Evolutionary conservation across 768 basidiomycete genomes (phyloP).

Genomic region (Sporobolomyces roseus): DNA sequence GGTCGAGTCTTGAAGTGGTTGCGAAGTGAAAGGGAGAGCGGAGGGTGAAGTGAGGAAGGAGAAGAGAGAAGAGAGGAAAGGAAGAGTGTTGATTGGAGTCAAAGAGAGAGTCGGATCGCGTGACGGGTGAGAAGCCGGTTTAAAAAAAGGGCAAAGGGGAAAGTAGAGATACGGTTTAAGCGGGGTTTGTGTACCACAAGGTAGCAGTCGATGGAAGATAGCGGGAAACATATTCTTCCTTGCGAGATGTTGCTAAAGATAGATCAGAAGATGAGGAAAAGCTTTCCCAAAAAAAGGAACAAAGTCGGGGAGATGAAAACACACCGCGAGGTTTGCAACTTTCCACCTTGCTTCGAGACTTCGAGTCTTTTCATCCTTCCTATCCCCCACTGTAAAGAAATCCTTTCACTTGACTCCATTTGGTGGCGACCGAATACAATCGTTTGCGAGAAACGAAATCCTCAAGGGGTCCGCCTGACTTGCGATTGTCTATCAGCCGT

Average conservation of each 20-base stretch:
- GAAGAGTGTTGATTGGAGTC: too few species aligned
- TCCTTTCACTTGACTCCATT: not conserved
- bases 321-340: not conserved
- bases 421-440: too few species aligned
- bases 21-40: not conserved
- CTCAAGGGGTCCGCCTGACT: too few species aligned
- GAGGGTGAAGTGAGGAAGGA: not conserved
- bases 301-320: too few species aligned
- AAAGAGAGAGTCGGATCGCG: not conserved
- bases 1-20: not conserved
- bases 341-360: too few species aligned
- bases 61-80: too few species aligned
- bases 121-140: not conserved
- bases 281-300: too few species aligned
- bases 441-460: too few species aligned
- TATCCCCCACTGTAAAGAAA: not conserved
- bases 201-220: too few species aligned
- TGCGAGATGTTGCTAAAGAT: not conserved
- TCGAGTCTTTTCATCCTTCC: not conserved
- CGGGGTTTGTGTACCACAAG: too few species aligned
- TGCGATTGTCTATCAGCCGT: too few species aligned
- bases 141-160: not conserved
- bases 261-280: not conserved
- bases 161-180: not conserved
- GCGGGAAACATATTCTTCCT: too few species aligned